Base-by-base conservation (phyloP, 768 basidiomycete species). In the Tubosaeta sp. region DNA sequence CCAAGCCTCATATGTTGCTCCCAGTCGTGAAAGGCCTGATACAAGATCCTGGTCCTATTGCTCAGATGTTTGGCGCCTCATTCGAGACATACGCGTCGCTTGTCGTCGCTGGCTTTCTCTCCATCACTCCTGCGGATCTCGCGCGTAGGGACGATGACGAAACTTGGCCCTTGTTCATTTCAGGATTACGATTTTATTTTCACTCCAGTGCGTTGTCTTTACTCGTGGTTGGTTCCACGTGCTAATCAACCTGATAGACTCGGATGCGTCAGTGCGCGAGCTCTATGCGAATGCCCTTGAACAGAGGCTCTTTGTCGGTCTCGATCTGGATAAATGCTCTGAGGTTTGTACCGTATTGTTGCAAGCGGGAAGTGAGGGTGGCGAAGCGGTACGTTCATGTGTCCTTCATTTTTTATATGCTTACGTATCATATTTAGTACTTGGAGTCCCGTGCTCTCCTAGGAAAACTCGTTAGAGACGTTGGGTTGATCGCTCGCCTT, bases 311-410 rank as follows among this genome's bases (percentile, higher is more conserved):
- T 88, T 88, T 61, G 62, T 61, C 3, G 68, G 65, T 34, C 70
- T 95, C 35, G 71, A 66, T 12, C 59, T 75, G 14, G 79, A 82
- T 25, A 81, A 76, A 34, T 79, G 84, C 60, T 64, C 79, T 3
- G 75, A 79, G 48, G 59, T 89, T 3, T 83, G 83, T 54, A 68
- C 76, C 13, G 52, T 77, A 5, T 63, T 93, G n/a, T 64, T 94
- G 26, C 73, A 77, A 13, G 69, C 79, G 32, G 80, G 81, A 1
- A 61, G 71, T 1, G 69, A 74, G 52, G 74, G 79, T 51, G 63
- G 72, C 0, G 76, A 81, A 12, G 64, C 73, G 29, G 87, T 87
- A 55, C 64, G 79, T 57, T 19, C 17, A 49, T 4, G 12, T 12
- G 4, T 2, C 3, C 42, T 9, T 25, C 16, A 16, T 9, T 8